phyloP scores from a whole-genome alignment of 768 basidiomycete species.

The Cyclocybe aegerita region DNA sequence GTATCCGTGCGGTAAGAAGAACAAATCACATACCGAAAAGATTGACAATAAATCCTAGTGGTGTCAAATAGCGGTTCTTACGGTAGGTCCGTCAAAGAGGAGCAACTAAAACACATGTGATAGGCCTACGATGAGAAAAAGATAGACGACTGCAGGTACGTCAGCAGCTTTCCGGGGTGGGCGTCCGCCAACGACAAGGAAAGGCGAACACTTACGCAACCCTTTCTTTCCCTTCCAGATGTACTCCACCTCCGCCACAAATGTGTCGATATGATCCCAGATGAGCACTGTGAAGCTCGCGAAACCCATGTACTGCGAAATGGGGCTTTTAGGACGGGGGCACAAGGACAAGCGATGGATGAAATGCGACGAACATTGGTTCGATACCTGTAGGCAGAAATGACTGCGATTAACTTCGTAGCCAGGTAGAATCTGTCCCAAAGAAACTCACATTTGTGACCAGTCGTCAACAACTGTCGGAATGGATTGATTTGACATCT shows the following conservation, averaged over 20 bases:
- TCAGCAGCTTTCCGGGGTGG: not conserved
- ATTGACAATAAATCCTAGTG: slow-evolving; percentile 59
- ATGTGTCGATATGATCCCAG: slow-evolving; percentile 56
- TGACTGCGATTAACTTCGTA: not conserved
- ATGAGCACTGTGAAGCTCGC: slow-evolving; percentile 49
- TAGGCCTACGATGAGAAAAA: slow-evolving; percentile 38
- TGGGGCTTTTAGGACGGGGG: not conserved
- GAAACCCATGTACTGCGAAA: slow-evolving; percentile 47
- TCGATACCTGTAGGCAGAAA: slow-evolving; percentile 13
- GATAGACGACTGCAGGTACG: slow-evolving; percentile 31
- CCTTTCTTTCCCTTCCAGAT: slow-evolving; percentile 51
- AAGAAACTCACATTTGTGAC: slow-evolving; percentile 16
- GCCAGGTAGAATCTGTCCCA: not conserved
- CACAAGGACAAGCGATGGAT: no score
- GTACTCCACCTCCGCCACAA: slow-evolving; percentile 49
- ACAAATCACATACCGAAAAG: slow-evolving; percentile 33
- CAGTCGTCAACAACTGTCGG: slow-evolving; percentile 16
- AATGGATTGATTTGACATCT: not conserved
- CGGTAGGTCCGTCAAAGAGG: not conserved
- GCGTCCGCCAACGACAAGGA: not conserved
- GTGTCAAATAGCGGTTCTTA: slow-evolving; percentile 64
- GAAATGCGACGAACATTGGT: slow-evolving; percentile 17
- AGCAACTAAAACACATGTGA: no score
- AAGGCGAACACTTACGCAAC: slow-evolving; percentile 30
- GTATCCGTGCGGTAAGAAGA: not conserved